Evolutionary conservation across 2,329 filamentous ascomycete species (phyloP), one percentile per base, ranked within the genome.

Genomic region (Magnaporthiopsis incrustans): DNA sequence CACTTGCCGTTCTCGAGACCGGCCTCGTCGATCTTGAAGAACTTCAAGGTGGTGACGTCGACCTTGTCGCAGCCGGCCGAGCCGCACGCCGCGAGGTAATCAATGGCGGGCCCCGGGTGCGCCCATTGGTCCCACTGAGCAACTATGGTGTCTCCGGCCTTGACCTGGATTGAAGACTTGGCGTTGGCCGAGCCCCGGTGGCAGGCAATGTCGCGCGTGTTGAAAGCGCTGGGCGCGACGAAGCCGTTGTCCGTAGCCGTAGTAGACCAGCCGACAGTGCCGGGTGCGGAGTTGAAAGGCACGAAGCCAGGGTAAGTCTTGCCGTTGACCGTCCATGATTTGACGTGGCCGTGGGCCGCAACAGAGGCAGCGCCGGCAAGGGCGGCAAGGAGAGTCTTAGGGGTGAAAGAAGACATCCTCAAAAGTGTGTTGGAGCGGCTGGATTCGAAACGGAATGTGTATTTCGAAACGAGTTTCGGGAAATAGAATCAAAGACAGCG

Each of bases 71-170:
- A 68, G 53, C 62, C 62, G 61, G 63, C 62, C 6, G 22, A n/a
- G 62, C 53, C 53, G 61, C 67, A 67, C 57, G 33, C 1, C 15
- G 87, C 87, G 22, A 89, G 76, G 77, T 89, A 89, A 72, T 82
- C 82, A 67, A 89, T 79, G 69, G 89, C 81, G 11, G 86, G 86
- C 0, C 82, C 78, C 44, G 80, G 32, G 70, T 73, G 0, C 73
- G 78, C 77, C 79, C 78, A 81, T 1, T 67, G 69, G 32, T 68
- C 73, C 79, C 79, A 81, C 61, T 76, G 71, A 63, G 80, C 69
- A 35, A 68, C 75, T 62, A 81, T 71, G 65, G 71, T 74, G 66
- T 74, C 73, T 11, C 79, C 79, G 32, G 79, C 78, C 2, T 71
- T 63, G 10, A 80, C 74, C 11, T 57, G 22, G 12, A 59, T 35